Evolutionary conservation across 805 yeast species (phyloP), one percentile per base, ranked within the genome.

Genomic region (Candida namnaoensis): DNA sequence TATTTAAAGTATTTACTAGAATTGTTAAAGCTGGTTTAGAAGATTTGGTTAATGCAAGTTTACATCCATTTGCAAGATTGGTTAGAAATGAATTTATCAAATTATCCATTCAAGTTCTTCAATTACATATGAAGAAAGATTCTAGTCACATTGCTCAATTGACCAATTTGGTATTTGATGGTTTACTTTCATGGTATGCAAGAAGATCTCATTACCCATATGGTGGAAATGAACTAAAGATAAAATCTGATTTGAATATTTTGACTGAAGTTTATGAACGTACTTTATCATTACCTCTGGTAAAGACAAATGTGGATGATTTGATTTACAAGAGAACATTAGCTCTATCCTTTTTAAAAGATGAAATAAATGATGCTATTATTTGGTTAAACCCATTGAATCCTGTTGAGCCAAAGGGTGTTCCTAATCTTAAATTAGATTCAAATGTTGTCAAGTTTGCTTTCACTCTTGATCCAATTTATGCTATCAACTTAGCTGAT

Each of bases 11-110:
- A 44, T 86, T 87, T 54, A 81, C 90, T 0, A 63, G 78, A 28
- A 68, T 82, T 40, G 66, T 75, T 14, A 61, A 74, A 28, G 59
- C 72, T 35, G 86, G 90, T 0, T 65, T 90, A 49, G 54, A 58
- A 12, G 65, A 68, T 36, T 60, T 80, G 35, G 51, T 58, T 5
- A 50, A 54, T 35, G 96, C 93, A 3, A 84, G 95, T 50, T 61
- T 73, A 38, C 97, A 91, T 60, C 95, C 97, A 9, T 78, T 79
- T 56, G 78, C 96, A 0, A 71, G 97, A 46, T 58, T 78, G 45
- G 69, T 75, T 7, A 70, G 98, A 44, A 84, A 83, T 54, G 95
- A 87, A 56, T 60, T 91, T 48, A 67, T 88, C 38, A 62, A 71
- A 35, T 80, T 88, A 52, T 77, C 88, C 0, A 64, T 84, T 40